Evolutionary conservation across 2,329 filamentous ascomycete genomes (phyloP).

Genomic region (Hypoxylon sp.): DNA sequence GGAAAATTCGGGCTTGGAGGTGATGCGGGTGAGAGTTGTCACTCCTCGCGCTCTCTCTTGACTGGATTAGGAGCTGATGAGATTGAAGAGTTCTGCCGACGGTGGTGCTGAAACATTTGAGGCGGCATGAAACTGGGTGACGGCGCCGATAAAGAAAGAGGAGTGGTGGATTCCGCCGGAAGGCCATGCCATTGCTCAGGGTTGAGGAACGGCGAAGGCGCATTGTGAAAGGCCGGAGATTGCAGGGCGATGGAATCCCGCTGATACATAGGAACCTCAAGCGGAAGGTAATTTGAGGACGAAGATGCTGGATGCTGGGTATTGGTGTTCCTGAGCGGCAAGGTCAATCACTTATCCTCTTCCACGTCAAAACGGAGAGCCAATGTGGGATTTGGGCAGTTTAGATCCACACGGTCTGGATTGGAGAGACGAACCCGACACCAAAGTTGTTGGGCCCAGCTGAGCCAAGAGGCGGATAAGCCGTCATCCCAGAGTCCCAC

Average conservation of each 20-base stretch:
- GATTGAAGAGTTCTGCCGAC: slow-evolving; percentile 53
- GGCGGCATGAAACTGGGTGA: slow-evolving; percentile 53
- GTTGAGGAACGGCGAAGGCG: slow-evolving; percentile 61
- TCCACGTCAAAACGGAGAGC: slow-evolving; percentile 55
- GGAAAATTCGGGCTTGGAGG: slow-evolving; percentile 39
- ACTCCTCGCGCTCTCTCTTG: slow-evolving; percentile 55
- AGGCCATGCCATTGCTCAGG: slow-evolving; percentile 59
- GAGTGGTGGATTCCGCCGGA: slow-evolving; percentile 57
- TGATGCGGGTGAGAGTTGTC: slow-evolving; percentile 19
- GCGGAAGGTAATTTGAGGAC: slow-evolving; percentile 60
- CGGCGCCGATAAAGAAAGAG: slow-evolving; percentile 53
- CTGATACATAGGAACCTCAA: slow-evolving; percentile 56
- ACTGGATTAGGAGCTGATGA: slow-evolving; percentile 52
- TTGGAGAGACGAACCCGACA: slow-evolving; percentile 74
- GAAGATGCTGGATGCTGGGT: slow-evolving; percentile 55
- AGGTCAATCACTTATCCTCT: slow-evolving; percentile 66
- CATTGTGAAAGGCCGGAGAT: slow-evolving; percentile 55
- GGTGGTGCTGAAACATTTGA: slow-evolving; percentile 56
- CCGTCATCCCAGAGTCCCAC: slow-evolving; percentile 62
- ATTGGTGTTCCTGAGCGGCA: slow-evolving; percentile 63
- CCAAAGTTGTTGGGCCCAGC: slow-evolving; percentile 60
- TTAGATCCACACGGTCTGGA: slow-evolving; percentile 73
- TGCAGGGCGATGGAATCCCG: slow-evolving; percentile 50
- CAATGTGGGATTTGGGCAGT: slow-evolving; percentile 58
- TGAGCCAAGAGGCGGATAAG: slow-evolving; percentile 62